Percentiles rank a stretch among this genome's conserved stretches.
Conservation (phyloP, 2,329 filamentous ascomycete genomes). For the Talaromyces sp. region DNA sequence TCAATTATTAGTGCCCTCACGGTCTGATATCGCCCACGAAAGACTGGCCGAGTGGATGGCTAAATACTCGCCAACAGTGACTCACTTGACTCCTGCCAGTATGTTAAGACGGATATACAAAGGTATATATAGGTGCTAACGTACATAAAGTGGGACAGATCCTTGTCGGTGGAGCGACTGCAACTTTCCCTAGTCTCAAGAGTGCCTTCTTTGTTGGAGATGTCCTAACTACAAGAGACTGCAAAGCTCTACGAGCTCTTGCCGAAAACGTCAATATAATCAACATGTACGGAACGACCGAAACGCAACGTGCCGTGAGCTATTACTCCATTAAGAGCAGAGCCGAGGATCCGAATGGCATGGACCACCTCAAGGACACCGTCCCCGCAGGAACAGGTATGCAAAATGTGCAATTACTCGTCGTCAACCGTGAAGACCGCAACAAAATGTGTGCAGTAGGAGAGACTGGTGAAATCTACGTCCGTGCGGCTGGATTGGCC, state of each 20-base stretch:
- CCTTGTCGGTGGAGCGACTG: slow-evolving; percentile 75
- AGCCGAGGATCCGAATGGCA: slow-evolving; percentile 46
- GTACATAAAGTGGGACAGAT: slow-evolving; percentile 74
- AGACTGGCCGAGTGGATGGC: slow-evolving; percentile 84
- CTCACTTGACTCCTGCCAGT: slow-evolving; percentile 80
- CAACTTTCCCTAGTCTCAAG: slow-evolving; percentile 72
- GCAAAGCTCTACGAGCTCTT: slow-evolving; percentile 69
- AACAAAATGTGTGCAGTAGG: slow-evolving; percentile 73
- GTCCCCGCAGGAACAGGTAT: slow-evolving; percentile 85
- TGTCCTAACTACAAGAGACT: slow-evolving; percentile 80
- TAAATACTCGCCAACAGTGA: slow-evolving; percentile 69
- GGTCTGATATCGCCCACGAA: slow-evolving; percentile 83
- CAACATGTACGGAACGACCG: slow-evolving; percentile 87
- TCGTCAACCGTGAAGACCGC: slow-evolving; percentile 68
- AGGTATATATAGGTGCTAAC: neutral
- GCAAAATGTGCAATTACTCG: slow-evolving; percentile 81
- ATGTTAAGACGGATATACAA: neutral
- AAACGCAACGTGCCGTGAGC: slow-evolving; percentile 75
- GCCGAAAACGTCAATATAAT: slow-evolving; percentile 72
- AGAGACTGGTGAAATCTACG: slow-evolving; percentile 78
- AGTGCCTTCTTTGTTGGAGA: slow-evolving; percentile 90
- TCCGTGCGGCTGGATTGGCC: slow-evolving; percentile 78
- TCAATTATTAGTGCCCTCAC: slow-evolving; percentile 71
- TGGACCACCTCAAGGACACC: slow-evolving; percentile 67
- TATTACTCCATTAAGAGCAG: slow-evolving; percentile 74